phyloP scores from a whole-genome alignment of 2,329 filamentous ascomycete genomes.

The Xylariaceae sp. region DNA sequence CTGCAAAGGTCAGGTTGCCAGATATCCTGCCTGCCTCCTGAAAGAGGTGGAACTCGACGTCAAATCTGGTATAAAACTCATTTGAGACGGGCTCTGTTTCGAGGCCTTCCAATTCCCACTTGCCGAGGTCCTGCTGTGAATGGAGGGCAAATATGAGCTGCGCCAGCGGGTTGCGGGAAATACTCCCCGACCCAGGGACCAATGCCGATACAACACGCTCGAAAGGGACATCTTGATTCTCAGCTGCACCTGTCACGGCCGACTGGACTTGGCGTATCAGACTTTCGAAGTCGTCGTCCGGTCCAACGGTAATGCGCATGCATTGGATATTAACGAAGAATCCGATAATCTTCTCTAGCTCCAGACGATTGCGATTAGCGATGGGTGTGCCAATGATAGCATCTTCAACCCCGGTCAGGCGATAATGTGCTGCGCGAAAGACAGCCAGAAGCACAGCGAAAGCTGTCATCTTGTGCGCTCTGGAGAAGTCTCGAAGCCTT shows the following conservation, averaged over 20 bases:
- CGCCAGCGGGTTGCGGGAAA: constrained; percentile 9
- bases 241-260: constrained; percentile 6
- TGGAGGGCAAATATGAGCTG: constrained; percentile 11
- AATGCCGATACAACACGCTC: constrained; percentile 10
- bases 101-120: constrained; percentile 7
- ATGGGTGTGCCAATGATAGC: constrained; percentile 9
- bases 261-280: constrained; percentile 10
- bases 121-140: constrained; percentile 11
- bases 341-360: constrained; percentile 12
- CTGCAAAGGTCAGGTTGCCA: constrained; percentile 7
- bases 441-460: constrained; percentile 10
- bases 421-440: constrained; percentile 12
- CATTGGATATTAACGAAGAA: constrained; percentile 14
- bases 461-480: constrained; percentile 1
- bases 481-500: constrained; percentile 5
- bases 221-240: constrained; percentile 13
- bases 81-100: constrained; percentile 5
- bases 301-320: constrained; percentile 7
- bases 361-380: constrained; percentile 8
- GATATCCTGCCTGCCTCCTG: constrained; percentile 4
- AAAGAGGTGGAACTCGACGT: constrained; percentile 11
- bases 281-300: constrained; percentile 10
- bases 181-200: constrained; percentile 8
- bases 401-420: constrained; percentile 11
- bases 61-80: constrained; percentile 7